Base-by-base conservation (phyloP, 2,329 filamentous ascomycete genomes). In the Hymenoscyphus scutula region DNA sequence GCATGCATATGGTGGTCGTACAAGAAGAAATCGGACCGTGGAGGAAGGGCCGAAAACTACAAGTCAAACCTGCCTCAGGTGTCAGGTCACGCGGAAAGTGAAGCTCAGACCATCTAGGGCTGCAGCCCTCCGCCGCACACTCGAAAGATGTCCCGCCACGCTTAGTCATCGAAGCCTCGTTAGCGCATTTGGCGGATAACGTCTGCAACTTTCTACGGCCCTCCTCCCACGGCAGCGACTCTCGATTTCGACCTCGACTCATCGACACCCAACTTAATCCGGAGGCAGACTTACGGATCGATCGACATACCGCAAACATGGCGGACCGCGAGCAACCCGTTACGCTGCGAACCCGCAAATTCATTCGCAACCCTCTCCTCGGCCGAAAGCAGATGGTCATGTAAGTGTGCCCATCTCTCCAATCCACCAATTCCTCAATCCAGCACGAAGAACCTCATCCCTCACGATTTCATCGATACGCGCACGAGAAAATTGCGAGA, bases 341-440 rank as follows among this genome's bases (percentile, higher is more conserved):
- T 79, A 92, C 89, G 77, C 83, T 93, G 84, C 88, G 95, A 85
- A 99, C 95, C 83, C 94, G 95, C 91, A 98, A 98, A 87, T 99
- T 99, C 91, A 96, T 98, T 84, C 92, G 93, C 86, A 99, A 99
- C 89, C 91, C 95, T 81, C 92, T 99, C 78, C 89, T 99, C 79
- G 92, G 90, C 80, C 91, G 94, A 81, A 97, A 96, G 88, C 94
- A 98, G 89, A 97, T 98, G 92, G 94, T 97, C 83, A 91, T 97
- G 94, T 97, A 92, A 88, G 90, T 89, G 74, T 29, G 73, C 69
- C 34, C 64, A 68, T 65, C 29, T 60, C 62, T 17, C 25, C 27
- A 45, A 62, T 37, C 53, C 23, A 32, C 62, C 59, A 64, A 65
- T 65, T 51, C 29, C 32, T 62, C 59, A 64, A 65, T 65, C 48